These are phyloP conservation scores for Aurinia saxatilis DNA, from an alignment of 345 rosid genomes.

Conservation along the genomic window DNA sequence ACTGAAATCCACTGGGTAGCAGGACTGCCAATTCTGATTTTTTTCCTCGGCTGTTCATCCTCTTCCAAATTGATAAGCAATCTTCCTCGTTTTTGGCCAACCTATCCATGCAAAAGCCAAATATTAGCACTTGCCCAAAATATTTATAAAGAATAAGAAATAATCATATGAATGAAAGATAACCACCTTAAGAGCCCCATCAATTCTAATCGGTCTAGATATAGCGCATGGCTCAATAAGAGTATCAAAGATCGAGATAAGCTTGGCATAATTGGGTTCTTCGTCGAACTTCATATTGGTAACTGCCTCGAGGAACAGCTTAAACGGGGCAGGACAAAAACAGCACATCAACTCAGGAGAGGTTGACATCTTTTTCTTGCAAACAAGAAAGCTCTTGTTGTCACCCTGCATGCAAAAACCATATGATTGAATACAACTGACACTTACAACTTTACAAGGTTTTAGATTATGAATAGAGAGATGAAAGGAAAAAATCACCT, in stretches of 20 bases:
- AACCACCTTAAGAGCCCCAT: slow-evolving; percentile 88
- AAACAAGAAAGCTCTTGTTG: slow-evolving; percentile 88
- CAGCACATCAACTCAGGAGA: slow-evolving; percentile 87
- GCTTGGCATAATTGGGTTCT: slow-evolving; percentile 89
- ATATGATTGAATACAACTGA: background rate
- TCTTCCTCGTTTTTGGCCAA: slow-evolving; percentile 82
- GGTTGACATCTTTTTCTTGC: slow-evolving; percentile 92
- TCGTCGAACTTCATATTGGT: slow-evolving; percentile 90
- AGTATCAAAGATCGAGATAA: slow-evolving; percentile 69
- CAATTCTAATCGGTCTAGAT: slow-evolving; percentile 82
- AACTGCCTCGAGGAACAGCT: slow-evolving; percentile 81
- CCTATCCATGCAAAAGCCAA: slow-evolving; percentile 33
- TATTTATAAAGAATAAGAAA: background rate
- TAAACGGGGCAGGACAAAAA: slow-evolving; percentile 82
- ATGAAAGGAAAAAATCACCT: slow-evolving; percentile 36
- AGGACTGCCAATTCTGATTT: slow-evolving; percentile 77
- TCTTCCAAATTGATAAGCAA: slow-evolving; percentile 68
- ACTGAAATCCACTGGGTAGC: slow-evolving; percentile 95
- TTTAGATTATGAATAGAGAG: background rate
- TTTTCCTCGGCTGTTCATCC: slow-evolving; percentile 89
- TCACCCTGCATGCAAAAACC: slow-evolving; percentile 59
- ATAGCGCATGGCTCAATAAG: slow-evolving; percentile 60
- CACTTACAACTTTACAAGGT: background rate
- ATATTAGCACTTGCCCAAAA: slow-evolving; percentile 4
- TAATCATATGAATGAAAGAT: slow-evolving; percentile 1